These are phyloP conservation scores for Echium plantagineum DNA, from an alignment of 257 asterid species.

Conservation along the genomic window DNA sequence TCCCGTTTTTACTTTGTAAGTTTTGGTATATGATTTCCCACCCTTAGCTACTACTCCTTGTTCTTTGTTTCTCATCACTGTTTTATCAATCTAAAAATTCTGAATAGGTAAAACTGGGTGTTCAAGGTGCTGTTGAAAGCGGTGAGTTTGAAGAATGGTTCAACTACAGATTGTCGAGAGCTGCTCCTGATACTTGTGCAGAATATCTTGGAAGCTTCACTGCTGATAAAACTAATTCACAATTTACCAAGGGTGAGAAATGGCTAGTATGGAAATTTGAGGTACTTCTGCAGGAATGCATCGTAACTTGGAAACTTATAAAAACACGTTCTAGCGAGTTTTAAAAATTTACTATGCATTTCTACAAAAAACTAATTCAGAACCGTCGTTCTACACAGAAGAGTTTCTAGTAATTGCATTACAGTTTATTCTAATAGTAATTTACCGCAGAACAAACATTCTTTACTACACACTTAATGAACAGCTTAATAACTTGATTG, in stretches of 20 bases:
- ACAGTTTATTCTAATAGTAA: no score
- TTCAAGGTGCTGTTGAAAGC: conserved; percentile 76
- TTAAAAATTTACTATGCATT: no score
- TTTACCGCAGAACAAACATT: no score
- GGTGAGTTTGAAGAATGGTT: conserved; percentile 97
- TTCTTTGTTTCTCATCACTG: not conserved
- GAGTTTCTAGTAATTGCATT: no score
- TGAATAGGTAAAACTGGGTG: conserved; percentile 73
- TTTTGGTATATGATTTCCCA: not conserved
- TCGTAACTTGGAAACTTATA: no score
- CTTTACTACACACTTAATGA: no score
- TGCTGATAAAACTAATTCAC: conserved; percentile 62
- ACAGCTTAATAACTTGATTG: no score
- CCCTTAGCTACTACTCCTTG: not conserved
- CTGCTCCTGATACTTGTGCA: conserved; percentile 95
- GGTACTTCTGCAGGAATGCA: conserved; percentile 30
- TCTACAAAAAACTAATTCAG: no score
- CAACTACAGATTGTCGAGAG: conserved; percentile 83
- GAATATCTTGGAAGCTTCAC: conserved; percentile 83
- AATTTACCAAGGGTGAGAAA: conserved; percentile 87
- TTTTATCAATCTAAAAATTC: conserved; percentile 7
- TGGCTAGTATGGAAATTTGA: conserved; percentile 99
- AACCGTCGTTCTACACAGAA: no score
- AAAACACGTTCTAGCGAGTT: no score
- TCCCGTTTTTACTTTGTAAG: not conserved